Base-by-base conservation (phyloP, 495 filamentous ascomycete genomes). In the Amorphotheca resinae region DNA sequence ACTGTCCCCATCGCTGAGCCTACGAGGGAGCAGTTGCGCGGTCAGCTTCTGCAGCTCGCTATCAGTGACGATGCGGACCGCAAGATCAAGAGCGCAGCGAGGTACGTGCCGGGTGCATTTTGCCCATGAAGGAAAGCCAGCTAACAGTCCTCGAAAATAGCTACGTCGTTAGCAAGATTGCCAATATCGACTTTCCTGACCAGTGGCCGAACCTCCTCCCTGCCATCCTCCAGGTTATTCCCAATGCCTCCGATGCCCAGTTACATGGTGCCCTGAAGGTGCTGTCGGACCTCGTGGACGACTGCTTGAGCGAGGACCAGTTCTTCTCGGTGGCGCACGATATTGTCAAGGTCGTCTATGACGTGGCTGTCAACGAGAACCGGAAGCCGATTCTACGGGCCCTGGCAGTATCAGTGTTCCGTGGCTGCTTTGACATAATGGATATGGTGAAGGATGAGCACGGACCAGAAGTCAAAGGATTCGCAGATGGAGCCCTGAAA, bases 361-460 rank as follows among this genome's bases (percentile, higher is more conserved):
- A 82, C 38, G 82, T 91, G 14, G 84, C 89, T 3, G 71, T 79
- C 31, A 82, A 84, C 51, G 74, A 80, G 22, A 63, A 65, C 23
- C 80, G 84, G 54, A 87, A 82, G 48, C 69, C 79, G 12, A 76
- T 73, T 18, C 65, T 93, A 37, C 75, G 91, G 21, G 83, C 84
- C 30, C 63, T 96, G 52, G 84, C 93, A 14, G 77, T 95, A 9
- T 78, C 80, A 16, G 83, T 95, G 30, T 95, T 96, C 67, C 74
- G 83, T 16, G 76, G 78, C 18, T 93, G 84, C 60, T 89, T 96
- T 56, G 87, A 96, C 60, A 87, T 86, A 40, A 73, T 98, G 66
- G 87, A 95, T 59, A 88, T 93, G 69, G 82, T 96, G 44, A 79
- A 93, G 64, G 87, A 94, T 46, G 84, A 87, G 45, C 83, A 95